phyloP scores from a whole-genome alignment of 1,139 yeast species.

The Pneumocystis murina region DNA sequence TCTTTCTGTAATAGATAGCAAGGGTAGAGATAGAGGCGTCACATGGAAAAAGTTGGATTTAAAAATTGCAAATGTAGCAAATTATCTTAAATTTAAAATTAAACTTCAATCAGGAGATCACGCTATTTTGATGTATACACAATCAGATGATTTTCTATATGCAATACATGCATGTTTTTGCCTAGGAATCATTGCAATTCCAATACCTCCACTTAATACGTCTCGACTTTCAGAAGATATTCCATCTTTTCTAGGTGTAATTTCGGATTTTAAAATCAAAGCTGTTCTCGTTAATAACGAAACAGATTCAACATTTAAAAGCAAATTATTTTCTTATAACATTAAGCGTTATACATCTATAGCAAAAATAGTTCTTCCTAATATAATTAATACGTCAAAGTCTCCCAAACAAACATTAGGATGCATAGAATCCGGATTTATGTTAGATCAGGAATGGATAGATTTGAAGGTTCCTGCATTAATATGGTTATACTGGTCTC shows the following conservation, averaged over 20 bases:
- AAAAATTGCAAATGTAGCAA: constrained; percentile 58
- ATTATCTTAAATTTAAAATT: constrained; percentile 37
- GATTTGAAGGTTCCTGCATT: constrained; percentile 29
- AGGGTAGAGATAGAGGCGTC: constrained; percentile 37
- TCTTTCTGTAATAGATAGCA: constrained; percentile 41
- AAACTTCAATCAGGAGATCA: constrained; percentile 49
- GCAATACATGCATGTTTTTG: constrained; percentile 77
- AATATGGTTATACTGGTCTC: constrained; percentile 53
- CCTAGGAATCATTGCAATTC: constrained; percentile 68
- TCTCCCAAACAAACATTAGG: constrained; percentile 43
- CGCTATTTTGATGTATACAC: constrained; percentile 69
- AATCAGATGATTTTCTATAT: constrained; percentile 73
- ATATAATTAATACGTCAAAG: constrained; percentile 54
- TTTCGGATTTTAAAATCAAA: constrained; percentile 54
- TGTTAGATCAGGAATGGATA: constrained; percentile 21
- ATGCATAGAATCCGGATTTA: constrained; percentile 28
- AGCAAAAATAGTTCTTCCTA: constrained; percentile 33
- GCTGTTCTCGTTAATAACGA: constrained; percentile 69
- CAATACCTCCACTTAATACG: constrained; percentile 61
- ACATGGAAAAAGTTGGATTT: constrained; percentile 80
- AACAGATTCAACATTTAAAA: constrained; percentile 49
- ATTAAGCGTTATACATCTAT: constrained; percentile 41
- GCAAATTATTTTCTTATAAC: constrained; percentile 49
- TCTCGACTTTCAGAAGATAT: constrained; percentile 61
- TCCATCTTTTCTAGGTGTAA: constrained; percentile 48